Conservation (phyloP, 2,329 filamentous ascomycete species). For the Cladosporium phlei region DNA sequence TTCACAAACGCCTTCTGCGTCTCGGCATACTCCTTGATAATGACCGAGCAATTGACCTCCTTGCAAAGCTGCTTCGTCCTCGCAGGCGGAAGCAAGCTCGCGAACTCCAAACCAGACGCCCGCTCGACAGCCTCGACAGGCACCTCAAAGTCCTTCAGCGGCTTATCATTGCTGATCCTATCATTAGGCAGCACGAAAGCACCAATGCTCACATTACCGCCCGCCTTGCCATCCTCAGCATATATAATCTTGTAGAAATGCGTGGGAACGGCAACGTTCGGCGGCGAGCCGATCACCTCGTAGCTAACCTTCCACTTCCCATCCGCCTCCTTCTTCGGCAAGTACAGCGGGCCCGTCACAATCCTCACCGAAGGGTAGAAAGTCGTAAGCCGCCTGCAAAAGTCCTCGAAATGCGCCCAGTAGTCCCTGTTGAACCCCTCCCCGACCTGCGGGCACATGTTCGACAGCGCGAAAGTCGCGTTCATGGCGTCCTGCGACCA, state of each 20-base stretch:
- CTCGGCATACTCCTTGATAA: constrained; percentile 73
- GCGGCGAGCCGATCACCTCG: constrained; percentile 90
- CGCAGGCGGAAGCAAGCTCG: constrained; percentile 66
- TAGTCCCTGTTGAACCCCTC: constrained; percentile 99
- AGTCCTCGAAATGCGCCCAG: constrained; percentile 98
- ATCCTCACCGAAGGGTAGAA: constrained; percentile 83
- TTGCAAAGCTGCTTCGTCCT: constrained; percentile 76
- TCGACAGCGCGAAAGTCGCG: constrained; percentile 84
- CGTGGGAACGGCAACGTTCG: constrained; percentile 91
- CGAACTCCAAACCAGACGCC: constrained; percentile 88
- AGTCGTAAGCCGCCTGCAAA: constrained; percentile 76
- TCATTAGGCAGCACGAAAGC: constrained; percentile 96
- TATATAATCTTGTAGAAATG: constrained; percentile 99
- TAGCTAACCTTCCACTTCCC: constrained; percentile 94
- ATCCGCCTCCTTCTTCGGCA: constrained; percentile 78
- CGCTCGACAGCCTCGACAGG: constrained; percentile 88
- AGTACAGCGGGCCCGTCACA: constrained; percentile 88
- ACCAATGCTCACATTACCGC: constrained; percentile 76
- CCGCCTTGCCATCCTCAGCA: constrained; percentile 69
- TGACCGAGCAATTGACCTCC: constrained; percentile 76
- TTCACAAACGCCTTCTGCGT: constrained; percentile 46
- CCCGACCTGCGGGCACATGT: constrained; percentile 98
- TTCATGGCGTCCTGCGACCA: constrained; percentile 95
- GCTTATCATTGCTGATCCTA: constrained; percentile 79
- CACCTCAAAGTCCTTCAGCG: constrained; percentile 87